Evolutionary conservation across 768 basidiomycete genomes (phyloP).

Genomic region (button mushroom (Agaricus bisporus)): DNA sequence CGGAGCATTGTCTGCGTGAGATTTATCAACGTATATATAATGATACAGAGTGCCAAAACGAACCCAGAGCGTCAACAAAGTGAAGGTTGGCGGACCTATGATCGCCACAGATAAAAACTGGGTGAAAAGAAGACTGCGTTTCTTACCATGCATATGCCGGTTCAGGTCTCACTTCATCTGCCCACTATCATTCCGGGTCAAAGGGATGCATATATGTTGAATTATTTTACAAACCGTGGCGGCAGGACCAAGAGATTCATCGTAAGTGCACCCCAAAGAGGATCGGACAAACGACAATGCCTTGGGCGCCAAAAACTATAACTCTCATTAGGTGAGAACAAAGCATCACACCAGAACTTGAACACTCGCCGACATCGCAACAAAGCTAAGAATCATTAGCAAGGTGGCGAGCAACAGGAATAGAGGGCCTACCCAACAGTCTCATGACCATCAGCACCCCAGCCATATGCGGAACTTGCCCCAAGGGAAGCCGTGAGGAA

Average conservation of each 20-base stretch:
- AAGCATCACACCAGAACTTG: neutral
- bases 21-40: too few relatives aligned
- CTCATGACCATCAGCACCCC: conserved; percentile 40
- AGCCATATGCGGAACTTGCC: conserved; percentile 22
- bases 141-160: conserved; percentile 12
- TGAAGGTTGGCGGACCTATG: conserved; percentile 36
- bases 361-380: conserved; percentile 33
- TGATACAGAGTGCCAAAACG: neutral
- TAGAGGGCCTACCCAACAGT: conserved; percentile 30
- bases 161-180: conserved; percentile 37
- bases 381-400: conserved; percentile 20
- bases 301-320: conserved; percentile 42
- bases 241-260: conserved; percentile 41
- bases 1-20: conserved; percentile 30
- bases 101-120: neutral
- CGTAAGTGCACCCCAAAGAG: conserved; percentile 36
- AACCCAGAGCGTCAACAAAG: conserved; percentile 46
- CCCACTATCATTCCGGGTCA: conserved; percentile 32
- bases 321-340: neutral
- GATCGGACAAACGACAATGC: conserved; percentile 41
- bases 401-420: neutral
- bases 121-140: neutral
- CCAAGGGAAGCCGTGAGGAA: conserved; percentile 9
- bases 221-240: conserved; percentile 29
- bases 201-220: neutral